Evolutionary conservation across 371 early-diverging fungal species (phyloP).

Genomic region (Apophysomyces ossiformis): DNA sequence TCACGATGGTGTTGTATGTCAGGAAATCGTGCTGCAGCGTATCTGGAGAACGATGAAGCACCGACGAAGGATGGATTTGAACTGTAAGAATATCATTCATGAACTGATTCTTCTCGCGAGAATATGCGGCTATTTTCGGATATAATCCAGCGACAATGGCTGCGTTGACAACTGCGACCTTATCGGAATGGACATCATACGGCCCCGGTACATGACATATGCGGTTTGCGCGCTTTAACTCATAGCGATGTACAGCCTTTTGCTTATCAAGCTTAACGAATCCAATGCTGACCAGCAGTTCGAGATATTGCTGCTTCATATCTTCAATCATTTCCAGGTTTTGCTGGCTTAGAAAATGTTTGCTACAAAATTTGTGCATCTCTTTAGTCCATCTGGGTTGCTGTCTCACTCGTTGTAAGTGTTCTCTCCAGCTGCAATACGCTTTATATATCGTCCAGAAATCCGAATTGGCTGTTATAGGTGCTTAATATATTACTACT

Average conservation of each 20-base stretch:
- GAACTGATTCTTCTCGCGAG: constrained; percentile 17
- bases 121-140: constrained; percentile 61
- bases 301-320: constrained; percentile 80
- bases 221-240: constrained; percentile 28
- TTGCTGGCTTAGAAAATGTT: constrained; percentile 63
- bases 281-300: constrained; percentile 73
- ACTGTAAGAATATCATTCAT: constrained; percentile 34
- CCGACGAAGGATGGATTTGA: constrained; percentile 67
- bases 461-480: constrained; percentile 64
- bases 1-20: constrained; percentile 62
- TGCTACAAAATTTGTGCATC: constrained; percentile 56
- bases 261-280: constrained; percentile 57
- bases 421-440: constrained; percentile 70
- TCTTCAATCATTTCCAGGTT: constrained; percentile 77
- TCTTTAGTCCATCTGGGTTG: constrained; percentile 36
- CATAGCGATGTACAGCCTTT: constrained; percentile 20
- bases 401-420: constrained; percentile 32
- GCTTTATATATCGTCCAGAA: constrained; percentile 79
- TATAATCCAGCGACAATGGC: constrained; percentile 71
- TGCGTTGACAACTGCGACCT: constrained; percentile 64
- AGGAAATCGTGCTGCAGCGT: constrained; percentile 44
- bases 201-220: constrained; percentile 51
- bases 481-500: not conserved
- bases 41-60: constrained; percentile 41
- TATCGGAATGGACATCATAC: constrained; percentile 50